These are phyloP conservation scores for Silene vulgaris DNA, from an alignment of 179 eudicot genomes.

Conservation along the genomic window DNA sequence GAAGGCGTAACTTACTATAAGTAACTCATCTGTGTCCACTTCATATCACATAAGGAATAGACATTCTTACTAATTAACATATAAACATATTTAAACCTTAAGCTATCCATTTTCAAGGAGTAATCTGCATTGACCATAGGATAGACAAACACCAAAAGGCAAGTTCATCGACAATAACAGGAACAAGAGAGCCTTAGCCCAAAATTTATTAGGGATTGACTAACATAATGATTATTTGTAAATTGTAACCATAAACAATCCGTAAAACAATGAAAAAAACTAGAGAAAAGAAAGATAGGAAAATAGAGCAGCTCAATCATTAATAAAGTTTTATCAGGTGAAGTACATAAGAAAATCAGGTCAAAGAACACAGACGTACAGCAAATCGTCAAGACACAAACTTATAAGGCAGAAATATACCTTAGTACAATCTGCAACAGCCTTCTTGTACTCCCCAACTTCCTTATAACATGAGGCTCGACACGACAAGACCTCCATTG, in stretches of 20 bases:
- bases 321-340: neutral
- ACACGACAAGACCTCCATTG: slow-evolving; percentile 59
- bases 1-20: too few relatives aligned
- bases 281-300: neutral
- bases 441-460: slow-evolving; percentile 97
- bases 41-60: too few relatives aligned
- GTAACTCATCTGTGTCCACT: too few relatives aligned
- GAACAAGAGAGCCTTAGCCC: too few relatives aligned
- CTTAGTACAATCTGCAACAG: slow-evolving; percentile 96
- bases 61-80: neutral
- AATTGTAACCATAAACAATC: too few relatives aligned
- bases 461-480: slow-evolving; percentile 98
- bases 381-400: neutral
- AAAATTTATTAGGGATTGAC: too few relatives aligned
- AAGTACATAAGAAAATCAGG: neutral
- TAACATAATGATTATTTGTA: too few relatives aligned
- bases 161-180: neutral
- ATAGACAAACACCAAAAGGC: neutral
- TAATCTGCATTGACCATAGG: neutral
- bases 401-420: slow-evolving; percentile 30
- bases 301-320: neutral
- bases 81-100: neutral
- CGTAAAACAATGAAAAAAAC: too few relatives aligned
- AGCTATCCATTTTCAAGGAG: neutral
- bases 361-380: slow-evolving; percentile 2